A percentile compares a stretch with the other conserved stretches of the same genome.
Conservation (phyloP, 345 rosid genomes). For the Euphorbia peplus region DNA sequence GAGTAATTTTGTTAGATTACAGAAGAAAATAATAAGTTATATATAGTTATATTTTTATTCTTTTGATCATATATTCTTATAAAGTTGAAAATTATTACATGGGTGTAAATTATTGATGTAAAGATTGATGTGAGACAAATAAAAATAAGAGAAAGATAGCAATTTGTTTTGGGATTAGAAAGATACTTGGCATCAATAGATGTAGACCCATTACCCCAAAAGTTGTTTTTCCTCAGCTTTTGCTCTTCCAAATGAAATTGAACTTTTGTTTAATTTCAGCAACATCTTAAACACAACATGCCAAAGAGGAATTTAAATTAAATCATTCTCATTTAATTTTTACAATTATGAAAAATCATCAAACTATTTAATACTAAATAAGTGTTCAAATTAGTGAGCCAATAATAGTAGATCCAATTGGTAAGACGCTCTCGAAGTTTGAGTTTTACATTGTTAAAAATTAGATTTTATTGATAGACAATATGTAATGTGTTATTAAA, state of each 20-base stretch:
- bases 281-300: neutral
- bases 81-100: no score
- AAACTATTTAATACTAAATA: no score
- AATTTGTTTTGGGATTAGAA: constrained; percentile 16
- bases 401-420: no score
- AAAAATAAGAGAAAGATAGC: constrained; percentile 6
- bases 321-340: neutral
- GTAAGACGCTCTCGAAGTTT: no score
- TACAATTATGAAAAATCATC: no score
- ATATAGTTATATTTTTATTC: no score
- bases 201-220: constrained; percentile 14
- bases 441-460: no score
- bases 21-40: no score
- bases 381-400: neutral
- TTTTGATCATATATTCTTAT: no score
- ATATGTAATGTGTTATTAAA: no score
- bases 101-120: neutral
- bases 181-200: constrained; percentile 19
- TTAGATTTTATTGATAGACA: no score
- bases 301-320: neutral
- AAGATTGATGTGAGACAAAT: constrained; percentile 12
- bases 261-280: constrained; percentile 4
- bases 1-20: no score
- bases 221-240: constrained; percentile 2
- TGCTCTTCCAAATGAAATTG: constrained; percentile 5